phyloP scores from a whole-genome alignment of 305 asterid genomes.

The Rubia peregrina region DNA sequence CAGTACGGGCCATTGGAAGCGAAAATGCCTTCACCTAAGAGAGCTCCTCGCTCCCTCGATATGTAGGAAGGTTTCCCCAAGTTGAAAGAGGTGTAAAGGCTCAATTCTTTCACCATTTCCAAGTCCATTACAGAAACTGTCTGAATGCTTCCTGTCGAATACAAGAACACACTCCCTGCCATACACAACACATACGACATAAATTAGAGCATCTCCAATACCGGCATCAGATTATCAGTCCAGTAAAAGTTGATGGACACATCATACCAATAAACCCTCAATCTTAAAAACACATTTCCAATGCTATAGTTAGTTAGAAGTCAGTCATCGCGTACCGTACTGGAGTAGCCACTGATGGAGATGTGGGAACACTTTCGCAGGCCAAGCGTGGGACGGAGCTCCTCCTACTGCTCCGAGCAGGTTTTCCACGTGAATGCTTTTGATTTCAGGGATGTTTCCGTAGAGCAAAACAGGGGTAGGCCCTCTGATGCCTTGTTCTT shows the following conservation, averaged over 20 bases:
- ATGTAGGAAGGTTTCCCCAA: slow-evolving; percentile 65
- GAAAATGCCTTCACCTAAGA: slow-evolving; percentile 67
- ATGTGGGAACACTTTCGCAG: slow-evolving; percentile 40
- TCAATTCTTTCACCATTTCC: slow-evolving; percentile 47
- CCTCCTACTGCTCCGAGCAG: background rate
- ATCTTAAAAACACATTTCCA: no score
- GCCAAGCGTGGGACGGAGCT: slow-evolving; percentile 38
- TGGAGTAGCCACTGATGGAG: slow-evolving; percentile 46
- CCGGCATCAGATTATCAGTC: no score
- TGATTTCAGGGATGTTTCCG: slow-evolving; percentile 56
- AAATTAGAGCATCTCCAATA: background rate
- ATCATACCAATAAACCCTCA: no score
- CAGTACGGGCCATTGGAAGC: slow-evolving; percentile 65
- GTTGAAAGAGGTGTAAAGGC: slow-evolving; percentile 39
- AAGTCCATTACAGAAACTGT: slow-evolving; percentile 42
- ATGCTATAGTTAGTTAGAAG: no score
- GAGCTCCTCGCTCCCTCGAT: slow-evolving; percentile 58
- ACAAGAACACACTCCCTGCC: slow-evolving; percentile 52
- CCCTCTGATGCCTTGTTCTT: slow-evolving; percentile 53
- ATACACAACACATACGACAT: slow-evolving; percentile 6
- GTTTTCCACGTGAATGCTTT: slow-evolving; percentile 22
- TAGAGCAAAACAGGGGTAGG: slow-evolving; percentile 41
- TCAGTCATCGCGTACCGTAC: slow-evolving; percentile 31
- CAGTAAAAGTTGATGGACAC: no score
- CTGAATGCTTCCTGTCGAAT: slow-evolving; percentile 58